Evolutionary conservation across 2,329 filamentous ascomycete species (phyloP).

Genomic region (Hypoxylon sp.): DNA sequence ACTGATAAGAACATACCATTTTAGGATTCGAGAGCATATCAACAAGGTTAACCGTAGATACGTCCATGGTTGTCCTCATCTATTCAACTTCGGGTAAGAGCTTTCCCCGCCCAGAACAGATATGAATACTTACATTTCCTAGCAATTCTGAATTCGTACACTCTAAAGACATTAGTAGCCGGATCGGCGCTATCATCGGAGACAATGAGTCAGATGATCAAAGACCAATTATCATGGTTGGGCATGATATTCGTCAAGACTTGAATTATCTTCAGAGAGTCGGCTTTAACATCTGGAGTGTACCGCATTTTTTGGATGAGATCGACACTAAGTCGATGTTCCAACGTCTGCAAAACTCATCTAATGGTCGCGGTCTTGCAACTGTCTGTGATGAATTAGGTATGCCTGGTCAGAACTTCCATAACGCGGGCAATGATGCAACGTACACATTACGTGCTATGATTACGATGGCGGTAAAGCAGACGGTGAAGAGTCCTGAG

Average conservation of each 20-base stretch:
- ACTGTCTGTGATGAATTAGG: slow-evolving; percentile 75
- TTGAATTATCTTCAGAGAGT: slow-evolving; percentile 75
- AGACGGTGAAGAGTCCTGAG: slow-evolving; percentile 38
- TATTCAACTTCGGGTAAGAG: slow-evolving; percentile 82
- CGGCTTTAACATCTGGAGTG: slow-evolving; percentile 72
- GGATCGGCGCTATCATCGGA: slow-evolving; percentile 59
- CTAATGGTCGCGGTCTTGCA: slow-evolving; percentile 70
- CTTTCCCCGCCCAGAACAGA: not conserved
- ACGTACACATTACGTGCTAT: slow-evolving; percentile 83
- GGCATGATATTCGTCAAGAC: slow-evolving; percentile 80
- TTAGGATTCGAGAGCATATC: slow-evolving; percentile 79
- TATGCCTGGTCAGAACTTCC: slow-evolving; percentile 75
- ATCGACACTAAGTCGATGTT: slow-evolving; percentile 83
- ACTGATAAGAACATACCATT: slow-evolving; percentile 79
- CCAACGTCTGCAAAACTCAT: slow-evolving; percentile 70
- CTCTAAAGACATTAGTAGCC: slow-evolving; percentile 53
- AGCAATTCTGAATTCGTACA: slow-evolving; percentile 62
- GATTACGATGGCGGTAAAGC: slow-evolving; percentile 71
- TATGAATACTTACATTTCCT: slow-evolving; percentile 30
- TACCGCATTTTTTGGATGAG: slow-evolving; percentile 71
- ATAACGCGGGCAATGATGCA: slow-evolving; percentile 92
- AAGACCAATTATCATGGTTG: slow-evolving; percentile 78
- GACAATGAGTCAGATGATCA: slow-evolving; percentile 43
- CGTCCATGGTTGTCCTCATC: slow-evolving; percentile 79
- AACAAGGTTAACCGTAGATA: slow-evolving; percentile 77